phyloP scores from a whole-genome alignment of 768 basidiomycete genomes.

The Mycena galopus region DNA sequence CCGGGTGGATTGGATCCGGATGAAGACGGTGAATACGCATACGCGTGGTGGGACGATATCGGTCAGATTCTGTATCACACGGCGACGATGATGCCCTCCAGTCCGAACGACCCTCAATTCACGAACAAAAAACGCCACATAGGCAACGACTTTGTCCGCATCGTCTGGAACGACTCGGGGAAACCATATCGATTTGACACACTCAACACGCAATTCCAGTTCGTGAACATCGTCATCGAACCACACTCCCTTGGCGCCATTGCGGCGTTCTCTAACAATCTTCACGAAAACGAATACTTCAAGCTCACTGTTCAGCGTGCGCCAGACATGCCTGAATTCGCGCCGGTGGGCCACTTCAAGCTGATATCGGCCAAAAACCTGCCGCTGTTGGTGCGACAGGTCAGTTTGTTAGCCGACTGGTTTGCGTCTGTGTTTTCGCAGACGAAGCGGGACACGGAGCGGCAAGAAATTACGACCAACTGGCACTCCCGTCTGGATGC shows the following conservation, averaged over 20 bases:
- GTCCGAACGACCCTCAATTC: conserved; percentile 72
- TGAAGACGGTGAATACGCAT: conserved; percentile 95
- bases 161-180: conserved; percentile 99
- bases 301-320: conserved; percentile 93
- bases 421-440: conserved; percentile 87
- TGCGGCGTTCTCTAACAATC: conserved; percentile 85
- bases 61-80: conserved; percentile 95
- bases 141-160: conserved; percentile 96
- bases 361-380: conserved; percentile 91
- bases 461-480: conserved; percentile 87
- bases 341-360: conserved; percentile 94
- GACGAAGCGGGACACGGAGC: conserved; percentile 77
- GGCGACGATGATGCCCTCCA: conserved; percentile 96
- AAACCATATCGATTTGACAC: conserved; percentile 91
- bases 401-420: conserved; percentile 90
- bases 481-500: conserved; percentile 87
- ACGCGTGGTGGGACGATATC: conserved; percentile 99
- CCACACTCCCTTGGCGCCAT: conserved; percentile 90
- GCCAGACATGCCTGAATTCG: conserved; percentile 92
- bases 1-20: conserved; percentile 93
- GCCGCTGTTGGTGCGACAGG: conserved; percentile 89
- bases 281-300: conserved; percentile 96
- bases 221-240: conserved; percentile 97
- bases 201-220: conserved; percentile 93
- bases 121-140: conserved; percentile 95